Evolutionary conservation across 305 asterid genomes (phyloP), one percentile per base, ranked within the genome.

Genomic region (Solanum hybrid): DNA sequence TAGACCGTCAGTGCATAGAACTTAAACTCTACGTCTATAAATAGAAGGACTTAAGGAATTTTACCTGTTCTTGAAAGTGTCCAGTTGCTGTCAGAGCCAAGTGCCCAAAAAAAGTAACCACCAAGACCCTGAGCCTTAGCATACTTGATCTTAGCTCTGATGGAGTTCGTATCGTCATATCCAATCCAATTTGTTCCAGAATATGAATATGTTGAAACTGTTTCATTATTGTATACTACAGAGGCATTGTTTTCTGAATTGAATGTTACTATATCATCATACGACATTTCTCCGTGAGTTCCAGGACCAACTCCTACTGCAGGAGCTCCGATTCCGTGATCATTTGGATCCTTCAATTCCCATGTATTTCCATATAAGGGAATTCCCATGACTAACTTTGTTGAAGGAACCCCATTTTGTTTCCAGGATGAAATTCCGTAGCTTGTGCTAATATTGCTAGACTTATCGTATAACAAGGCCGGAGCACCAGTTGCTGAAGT

Each of bases 61-160:
- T 76, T 87, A 96, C 96, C 95, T 93, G 96, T 90, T 90, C 86
- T 91, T 72, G 98, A 93, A 86, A 95, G 93, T 27, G 90, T 91
- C 98, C 95, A 96, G 32, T 93, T 90, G 89, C 91, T 93, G 90
- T 93, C 94, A 79, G 87, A 91, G 84, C 95, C 97, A 73, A 96
- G 94, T 8, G 94, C 96, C 98, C 97, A 95, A 37, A 94, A 94
- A 89, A 96, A 96, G 91, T 96, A 96, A 4, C 98, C 98, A 15
- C 96, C 96, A 90, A 95, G 94, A 6, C 93, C 95, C 89, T 92
- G 93, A 22, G 88, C 91, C 91, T 92, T 93, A 2, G 95, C 95
- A 91, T 81, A 95, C 92, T 89, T 91, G 15, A 93, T 79, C 93
- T 94, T 95, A 15, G 90, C 29, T 79, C 34, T 4, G 11, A 92